Base-by-base conservation (phyloP, 805 yeast species). In the Starmerella kuoi region DNA sequence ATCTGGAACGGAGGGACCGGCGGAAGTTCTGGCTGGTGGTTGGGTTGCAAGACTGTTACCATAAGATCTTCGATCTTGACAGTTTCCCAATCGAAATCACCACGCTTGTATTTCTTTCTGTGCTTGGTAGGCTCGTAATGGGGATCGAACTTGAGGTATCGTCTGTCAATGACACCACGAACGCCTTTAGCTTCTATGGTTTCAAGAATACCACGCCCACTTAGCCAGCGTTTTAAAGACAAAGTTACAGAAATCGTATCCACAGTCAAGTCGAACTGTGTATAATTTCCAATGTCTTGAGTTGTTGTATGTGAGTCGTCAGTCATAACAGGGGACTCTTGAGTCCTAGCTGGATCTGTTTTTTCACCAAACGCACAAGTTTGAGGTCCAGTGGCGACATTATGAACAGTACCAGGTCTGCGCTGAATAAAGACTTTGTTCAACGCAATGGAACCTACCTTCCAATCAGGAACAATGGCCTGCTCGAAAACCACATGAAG, bases 391-490 rank as follows among this genome's bases (percentile, higher is more conserved):
- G 81, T 79, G 15, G 67, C 69, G 40, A 83, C 81, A 22, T 68
- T 56, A 24, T 63, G 56, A 26, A 58, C 61, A 34, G 62, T 60
- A 42, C 76, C 75, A 0, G 98, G 98, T 45, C 97, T 68, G 49
- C 81, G 70, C 39, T 93, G 80, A 1, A 87, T 86, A 58, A 79
- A 79, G 40, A 94, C 93, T 53, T 85, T 83, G 45, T 77, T 74
- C 60, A 91, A 80, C 34, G 79, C 73, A 41, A 91, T 83, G 48
- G 76, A 80, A 2, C 95, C 93, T 49, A 80, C 84, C 31, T 77
- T 70, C 95, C 95, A 87, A 42, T 83, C 85, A 0, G 96, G 96
- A 5, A 86, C 93, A 44, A 88, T 82, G 1, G 97, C 98, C 58
- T 76, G 79, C 58, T 88, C 97, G 55, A 91, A 91, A 0, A 83